phyloP scores from a whole-genome alignment of 768 basidiomycete genomes.

The Psilocybe azurescens region DNA sequence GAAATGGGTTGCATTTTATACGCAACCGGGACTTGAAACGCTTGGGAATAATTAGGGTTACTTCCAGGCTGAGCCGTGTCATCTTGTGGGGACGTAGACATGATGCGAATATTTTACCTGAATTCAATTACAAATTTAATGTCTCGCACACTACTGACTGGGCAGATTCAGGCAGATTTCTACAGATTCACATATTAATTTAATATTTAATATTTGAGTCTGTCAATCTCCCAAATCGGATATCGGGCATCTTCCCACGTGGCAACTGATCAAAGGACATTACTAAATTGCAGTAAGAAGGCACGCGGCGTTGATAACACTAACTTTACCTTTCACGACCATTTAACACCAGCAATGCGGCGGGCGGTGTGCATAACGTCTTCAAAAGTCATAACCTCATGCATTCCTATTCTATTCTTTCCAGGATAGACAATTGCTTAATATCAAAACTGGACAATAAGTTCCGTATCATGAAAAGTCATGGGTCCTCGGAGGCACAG shows the following conservation, averaged over 20 bases:
- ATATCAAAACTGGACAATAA: constrained; percentile 20
- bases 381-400: constrained; percentile 7
- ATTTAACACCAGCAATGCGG: constrained; percentile 16
- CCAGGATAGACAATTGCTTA: constrained; percentile 11
- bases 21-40: constrained; percentile 27
- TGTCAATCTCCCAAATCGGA: constrained; percentile 24
- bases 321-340: constrained; percentile 17
- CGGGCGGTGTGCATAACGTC: constrained; percentile 8
- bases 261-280: constrained; percentile 24
- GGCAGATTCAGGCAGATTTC: constrained; percentile 9
- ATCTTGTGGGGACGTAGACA: constrained; percentile 27
- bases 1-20: constrained; percentile 23
- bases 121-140: constrained; percentile 28
- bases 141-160: constrained; percentile 21
- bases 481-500: constrained; percentile 21
- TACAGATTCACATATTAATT: not conserved
- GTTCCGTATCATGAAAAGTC: constrained; percentile 22
- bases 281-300: constrained; percentile 1
- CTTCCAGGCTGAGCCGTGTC: constrained; percentile 27
- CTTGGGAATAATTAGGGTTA: constrained; percentile 31
- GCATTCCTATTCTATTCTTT: constrained; percentile 11
- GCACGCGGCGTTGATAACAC: constrained; percentile 14
- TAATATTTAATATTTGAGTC: constrained; percentile 16
- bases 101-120: constrained; percentile 29
- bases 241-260: constrained; percentile 23